These are phyloP conservation scores for Cryptococcus wingfieldii DNA, from an alignment of 1,284 basidiomycete genomes.

Conservation along the genomic window DNA sequence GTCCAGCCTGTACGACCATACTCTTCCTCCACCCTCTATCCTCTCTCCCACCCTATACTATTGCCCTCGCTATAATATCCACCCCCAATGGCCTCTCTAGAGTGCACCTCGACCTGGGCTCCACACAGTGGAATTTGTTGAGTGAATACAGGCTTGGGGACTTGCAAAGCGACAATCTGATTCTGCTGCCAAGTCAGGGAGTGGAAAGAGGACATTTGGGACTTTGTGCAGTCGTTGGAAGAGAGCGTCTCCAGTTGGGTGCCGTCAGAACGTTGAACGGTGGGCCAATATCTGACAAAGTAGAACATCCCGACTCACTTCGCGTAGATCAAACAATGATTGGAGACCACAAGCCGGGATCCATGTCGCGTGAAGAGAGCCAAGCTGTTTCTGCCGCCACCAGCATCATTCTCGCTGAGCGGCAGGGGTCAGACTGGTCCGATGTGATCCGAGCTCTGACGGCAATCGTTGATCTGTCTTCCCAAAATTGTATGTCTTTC, in stretches of 20 bases:
- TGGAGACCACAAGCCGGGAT: not conserved
- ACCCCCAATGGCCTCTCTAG: constrained; percentile 10
- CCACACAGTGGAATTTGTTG: constrained; percentile 21
- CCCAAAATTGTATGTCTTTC: not conserved
- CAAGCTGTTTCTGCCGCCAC: constrained; percentile 21
- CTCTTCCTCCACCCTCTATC: constrained; percentile 24
- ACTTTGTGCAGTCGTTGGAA: constrained; percentile 21
- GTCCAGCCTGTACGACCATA: constrained; percentile 19
- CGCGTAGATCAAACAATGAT: not conserved
- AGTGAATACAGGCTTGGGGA: constrained; percentile 3
- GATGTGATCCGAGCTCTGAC: constrained; percentile 30
- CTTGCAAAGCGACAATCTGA: constrained; percentile 5
- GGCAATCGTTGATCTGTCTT: not conserved
- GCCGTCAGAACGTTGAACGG: constrained; percentile 13
- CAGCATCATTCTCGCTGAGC: constrained; percentile 22
- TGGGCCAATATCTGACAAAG: not conserved
- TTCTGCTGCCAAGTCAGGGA: constrained; percentile 21
- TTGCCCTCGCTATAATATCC: constrained; percentile 26
- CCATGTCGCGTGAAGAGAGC: not conserved
- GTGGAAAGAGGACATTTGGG: constrained; percentile 30
- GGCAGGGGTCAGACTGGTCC: constrained; percentile 32
- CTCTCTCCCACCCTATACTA: constrained; percentile 20
- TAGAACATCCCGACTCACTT: not conserved
- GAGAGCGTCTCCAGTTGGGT: constrained; percentile 6
- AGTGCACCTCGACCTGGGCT: constrained; percentile 10